A percentile compares a stretch with the other conserved stretches of the same genome.
phyloP scores from a whole-genome alignment of 306 rosid genomes.

The Clitoria ternatea region DNA sequence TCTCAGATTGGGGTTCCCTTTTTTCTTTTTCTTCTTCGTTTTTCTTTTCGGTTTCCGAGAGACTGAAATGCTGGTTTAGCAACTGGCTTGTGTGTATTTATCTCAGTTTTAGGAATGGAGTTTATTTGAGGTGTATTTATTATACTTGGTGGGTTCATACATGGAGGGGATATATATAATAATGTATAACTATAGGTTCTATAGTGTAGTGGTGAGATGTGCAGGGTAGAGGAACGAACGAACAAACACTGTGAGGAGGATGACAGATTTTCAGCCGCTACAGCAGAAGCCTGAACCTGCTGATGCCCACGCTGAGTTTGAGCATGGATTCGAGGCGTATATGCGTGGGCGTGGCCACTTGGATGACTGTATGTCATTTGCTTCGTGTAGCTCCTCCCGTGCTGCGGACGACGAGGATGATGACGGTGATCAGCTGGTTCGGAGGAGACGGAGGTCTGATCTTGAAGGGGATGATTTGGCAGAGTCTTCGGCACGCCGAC shows the following conservation, averaged over 20 bases:
- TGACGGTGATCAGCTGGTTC: slow-evolving; percentile 81
- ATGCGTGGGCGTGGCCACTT: slow-evolving; percentile 97
- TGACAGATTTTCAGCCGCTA: slow-evolving; percentile 82
- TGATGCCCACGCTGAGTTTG: slow-evolving; percentile 72
- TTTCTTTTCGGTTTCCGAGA: slow-evolving; percentile 44
- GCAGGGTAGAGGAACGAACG: slow-evolving; percentile 21
- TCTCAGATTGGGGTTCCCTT: slow-evolving; percentile 40
- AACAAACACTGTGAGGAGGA: slow-evolving; percentile 38
- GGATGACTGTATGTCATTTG: slow-evolving; percentile 96
- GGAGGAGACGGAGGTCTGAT: slow-evolving; percentile 94
- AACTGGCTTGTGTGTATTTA: slow-evolving; percentile 13
- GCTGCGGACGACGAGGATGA: slow-evolving; percentile 77
- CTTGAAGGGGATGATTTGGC: slow-evolving; percentile 94
- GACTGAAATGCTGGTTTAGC: slow-evolving; percentile 46
- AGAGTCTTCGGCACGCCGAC: slow-evolving; percentile 78
- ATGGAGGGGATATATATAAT: too few relatives aligned
- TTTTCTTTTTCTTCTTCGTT: slow-evolving; percentile 43
- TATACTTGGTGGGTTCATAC: slow-evolving; percentile 26
- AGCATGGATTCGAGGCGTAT: slow-evolving; percentile 78
- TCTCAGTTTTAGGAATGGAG: slow-evolving; percentile 35
- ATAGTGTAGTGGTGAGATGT: slow-evolving; percentile 26
- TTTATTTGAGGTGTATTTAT: slow-evolving; percentile 22
- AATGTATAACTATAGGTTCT: too few relatives aligned
- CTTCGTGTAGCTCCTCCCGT: slow-evolving; percentile 85
- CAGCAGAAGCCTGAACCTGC: slow-evolving; percentile 96